phyloP scores from a whole-genome alignment of 768 basidiomycete genomes.

The Kwoniella bestiolae region DNA sequence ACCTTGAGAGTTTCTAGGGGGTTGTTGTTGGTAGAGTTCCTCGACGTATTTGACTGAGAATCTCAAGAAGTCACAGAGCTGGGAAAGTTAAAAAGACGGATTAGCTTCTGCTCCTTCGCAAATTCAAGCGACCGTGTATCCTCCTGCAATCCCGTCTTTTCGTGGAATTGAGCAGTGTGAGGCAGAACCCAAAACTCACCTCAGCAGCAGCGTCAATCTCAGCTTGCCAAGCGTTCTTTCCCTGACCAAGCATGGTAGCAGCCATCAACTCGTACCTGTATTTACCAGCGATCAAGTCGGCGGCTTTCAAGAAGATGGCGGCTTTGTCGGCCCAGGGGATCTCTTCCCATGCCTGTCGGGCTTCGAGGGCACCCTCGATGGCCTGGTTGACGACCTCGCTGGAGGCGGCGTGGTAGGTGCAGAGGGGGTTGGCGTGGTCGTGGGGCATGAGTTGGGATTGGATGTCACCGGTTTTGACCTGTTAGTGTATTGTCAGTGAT shows the following conservation, averaged over 20 bases:
- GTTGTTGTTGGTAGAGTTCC: slow-evolving; percentile 89
- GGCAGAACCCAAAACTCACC: too few species aligned
- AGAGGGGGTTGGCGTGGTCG: slow-evolving; percentile 79
- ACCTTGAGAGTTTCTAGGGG: slow-evolving; percentile 79
- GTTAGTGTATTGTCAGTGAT: neutral
- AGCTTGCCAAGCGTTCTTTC: slow-evolving; percentile 99
- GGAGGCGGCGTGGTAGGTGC: slow-evolving; percentile 87
- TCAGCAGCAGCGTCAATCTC: slow-evolving; percentile 99
- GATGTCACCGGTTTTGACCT: slow-evolving; percentile 81
- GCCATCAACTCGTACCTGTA: slow-evolving; percentile 94
- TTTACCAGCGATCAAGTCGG: slow-evolving; percentile 92
- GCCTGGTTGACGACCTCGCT: slow-evolving; percentile 73
- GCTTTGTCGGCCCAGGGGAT: slow-evolving; percentile 97
- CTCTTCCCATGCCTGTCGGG: slow-evolving; percentile 86
- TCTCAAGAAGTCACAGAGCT: slow-evolving; percentile 90
- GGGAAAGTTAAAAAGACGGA: neutral
- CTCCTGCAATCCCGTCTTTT: too few species aligned
- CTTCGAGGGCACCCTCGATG: slow-evolving; percentile 83
- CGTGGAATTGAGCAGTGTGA: too few species aligned
- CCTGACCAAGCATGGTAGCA: slow-evolving; percentile 96
- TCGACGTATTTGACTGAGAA: slow-evolving; percentile 97
- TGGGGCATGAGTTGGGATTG: slow-evolving; percentile 83
- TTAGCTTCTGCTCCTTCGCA: neutral
- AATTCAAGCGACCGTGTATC: too few species aligned
- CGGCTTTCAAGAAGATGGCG: slow-evolving; percentile 97